These are phyloP conservation scores for Syncephalastrum monosporum DNA, from an alignment of 371 early-diverging fungal species.

Conservation along the genomic window DNA sequence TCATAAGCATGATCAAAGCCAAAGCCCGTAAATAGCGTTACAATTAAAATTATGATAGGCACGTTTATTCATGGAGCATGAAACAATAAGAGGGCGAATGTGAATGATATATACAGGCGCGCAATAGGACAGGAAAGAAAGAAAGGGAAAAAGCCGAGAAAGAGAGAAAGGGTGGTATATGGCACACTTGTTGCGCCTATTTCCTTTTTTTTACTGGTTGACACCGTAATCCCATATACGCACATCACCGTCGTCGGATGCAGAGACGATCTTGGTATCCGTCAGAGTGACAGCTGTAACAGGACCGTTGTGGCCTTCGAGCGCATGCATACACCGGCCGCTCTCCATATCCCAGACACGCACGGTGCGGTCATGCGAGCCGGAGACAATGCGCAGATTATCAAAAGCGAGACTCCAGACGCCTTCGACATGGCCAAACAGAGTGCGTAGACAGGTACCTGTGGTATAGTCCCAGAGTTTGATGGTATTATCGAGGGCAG, in stretches of 20 bases:
- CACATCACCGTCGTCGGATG: constrained; percentile 81
- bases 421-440: constrained; percentile 92
- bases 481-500: constrained; percentile 89
- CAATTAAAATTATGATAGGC: no score
- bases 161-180: no score
- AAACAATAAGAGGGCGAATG: no score
- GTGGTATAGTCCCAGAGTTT: constrained; percentile 81
- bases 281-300: constrained; percentile 78
- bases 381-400: constrained; percentile 87
- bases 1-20: no score
- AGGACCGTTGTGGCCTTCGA: constrained; percentile 66
- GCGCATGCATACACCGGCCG: constrained; percentile 76
- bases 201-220: background rate
- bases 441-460: constrained; percentile 77
- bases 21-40: no score
- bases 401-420: constrained; percentile 90
- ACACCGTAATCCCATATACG: constrained; percentile 77
- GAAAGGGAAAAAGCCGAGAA: no score
- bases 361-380: constrained; percentile 87
- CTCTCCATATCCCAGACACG: constrained; percentile 94
- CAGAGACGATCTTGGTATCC: constrained; percentile 86
- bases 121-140: no score
- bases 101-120: no score
- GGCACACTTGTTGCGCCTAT: no score
- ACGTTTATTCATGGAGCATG: no score